Evolutionary conservation across 2,329 filamentous ascomycete species (phyloP).

Genomic region (Xylaria sp.): DNA sequence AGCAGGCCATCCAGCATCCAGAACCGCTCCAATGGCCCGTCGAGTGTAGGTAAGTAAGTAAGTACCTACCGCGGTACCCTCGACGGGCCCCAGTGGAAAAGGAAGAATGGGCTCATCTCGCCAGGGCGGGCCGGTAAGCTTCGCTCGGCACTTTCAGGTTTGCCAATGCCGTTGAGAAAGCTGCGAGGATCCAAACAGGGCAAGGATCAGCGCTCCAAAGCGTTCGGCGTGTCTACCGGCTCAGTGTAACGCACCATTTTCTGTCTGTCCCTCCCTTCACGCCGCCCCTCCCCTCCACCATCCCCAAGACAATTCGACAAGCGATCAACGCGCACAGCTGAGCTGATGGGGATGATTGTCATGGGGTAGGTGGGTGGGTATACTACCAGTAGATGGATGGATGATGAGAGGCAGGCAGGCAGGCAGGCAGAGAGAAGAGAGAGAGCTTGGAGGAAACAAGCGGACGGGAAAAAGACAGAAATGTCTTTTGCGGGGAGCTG

Average conservation of each 20-base stretch:
- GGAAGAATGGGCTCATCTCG: conserved; percentile 39
- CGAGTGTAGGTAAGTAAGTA: not conserved
- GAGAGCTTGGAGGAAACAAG: not conserved
- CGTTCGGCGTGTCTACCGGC: conserved; percentile 39
- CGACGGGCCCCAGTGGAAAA: conserved; percentile 25
- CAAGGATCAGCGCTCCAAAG: conserved; percentile 34
- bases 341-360: conserved; percentile 27
- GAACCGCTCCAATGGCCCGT: conserved; percentile 21
- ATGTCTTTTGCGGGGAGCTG: conserved; percentile 31
- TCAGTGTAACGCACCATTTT: conserved; percentile 38
- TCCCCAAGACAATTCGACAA: conserved; percentile 22
- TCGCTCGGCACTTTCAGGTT: conserved; percentile 41
- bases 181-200: conserved; percentile 34
- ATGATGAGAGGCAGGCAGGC: not conserved
- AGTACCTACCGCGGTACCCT: not conserved
- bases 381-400: no score
- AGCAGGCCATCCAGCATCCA: conserved; percentile 1
- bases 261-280: not conserved
- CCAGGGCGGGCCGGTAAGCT: conserved; percentile 39
- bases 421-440: not conserved
- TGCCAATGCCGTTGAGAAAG: conserved; percentile 39
- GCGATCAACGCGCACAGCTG: conserved; percentile 37
- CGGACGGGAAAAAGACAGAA: conserved; percentile 27
- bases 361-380: conserved; percentile 2
- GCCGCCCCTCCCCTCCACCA: not conserved